Base-by-base conservation (phyloP, 768 basidiomycete genomes). In the Boletus coccyginus region DNA sequence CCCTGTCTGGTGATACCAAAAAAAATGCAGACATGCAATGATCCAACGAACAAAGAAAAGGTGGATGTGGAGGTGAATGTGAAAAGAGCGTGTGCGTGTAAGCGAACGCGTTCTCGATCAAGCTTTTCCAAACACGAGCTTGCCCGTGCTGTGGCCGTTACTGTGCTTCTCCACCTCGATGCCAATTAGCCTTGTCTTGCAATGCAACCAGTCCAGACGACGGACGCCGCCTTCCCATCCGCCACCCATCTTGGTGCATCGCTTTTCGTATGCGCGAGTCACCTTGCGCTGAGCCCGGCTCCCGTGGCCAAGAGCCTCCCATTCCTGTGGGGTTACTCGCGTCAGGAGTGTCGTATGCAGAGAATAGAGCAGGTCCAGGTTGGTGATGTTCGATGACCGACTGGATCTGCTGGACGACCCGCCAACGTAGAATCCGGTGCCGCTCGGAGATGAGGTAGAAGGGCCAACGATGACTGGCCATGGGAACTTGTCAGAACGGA, bases 211-310 rank as follows among this genome's bases (percentile, higher is more conserved):
- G 71, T 88, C 87, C 14, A 88, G 68, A 48, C 87, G 73, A 45
- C 84, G 77, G 31, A 89, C 83, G n/a, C 87, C 87, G 19, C 77
- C 77, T 29, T 86, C 84, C 85, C 85, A 86, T 13, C 83, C 85
- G 2, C 81, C 85, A 29, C 84, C 85, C 85, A 81, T 77, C 60
- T 75, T 77, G 53, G 74, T 72, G 56, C 87, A 88, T 33, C 87
- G 74, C 58, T 77, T 77, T 66, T 87, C 82, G 62, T 87, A 88
- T 35, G 85, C 84, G 29, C 75, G 75, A 17, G 84, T 77, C 17
- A 84, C 78, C 58, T 80, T 81, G 47, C 83, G 78, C 66, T 88
- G 86, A 27, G 76, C 75, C 4, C 78, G 76, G 61, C 80, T 82
- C 13, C 80, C 78, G 47, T 78, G 72, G 0, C 83, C 84, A 6